These are phyloP conservation scores for Nicotiana undulata DNA, from an alignment of 257 asterid species.

Conservation along the genomic window DNA sequence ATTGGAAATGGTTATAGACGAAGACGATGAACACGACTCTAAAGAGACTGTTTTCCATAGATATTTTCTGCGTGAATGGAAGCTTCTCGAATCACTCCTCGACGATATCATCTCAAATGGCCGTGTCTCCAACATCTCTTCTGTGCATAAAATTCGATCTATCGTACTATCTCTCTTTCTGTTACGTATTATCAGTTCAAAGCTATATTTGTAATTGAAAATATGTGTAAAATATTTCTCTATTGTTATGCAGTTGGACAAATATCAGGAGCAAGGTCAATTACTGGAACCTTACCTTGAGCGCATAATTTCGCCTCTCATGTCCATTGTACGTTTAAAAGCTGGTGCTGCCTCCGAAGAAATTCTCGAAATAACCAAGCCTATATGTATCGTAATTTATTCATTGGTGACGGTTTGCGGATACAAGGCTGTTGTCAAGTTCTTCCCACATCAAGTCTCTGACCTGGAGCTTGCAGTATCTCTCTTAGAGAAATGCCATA, in stretches of 20 bases:
- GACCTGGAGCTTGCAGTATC: constrained; percentile 88
- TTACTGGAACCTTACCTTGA: constrained; percentile 86
- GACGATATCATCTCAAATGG: constrained; percentile 56
- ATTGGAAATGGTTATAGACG: constrained; percentile 15
- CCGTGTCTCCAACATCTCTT: constrained; percentile 52
- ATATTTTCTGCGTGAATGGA: constrained; percentile 89
- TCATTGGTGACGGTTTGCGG: constrained; percentile 85
- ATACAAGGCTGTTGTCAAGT: constrained; percentile 81
- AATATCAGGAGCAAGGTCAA: constrained; percentile 93
- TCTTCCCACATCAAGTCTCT: constrained; percentile 92
- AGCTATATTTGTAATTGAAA: no score
- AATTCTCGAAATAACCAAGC: constrained; percentile 59
- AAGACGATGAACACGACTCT: constrained; percentile 79
- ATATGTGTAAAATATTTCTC: background rate
- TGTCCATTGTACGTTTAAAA: constrained; percentile 67
- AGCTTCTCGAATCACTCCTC: constrained; percentile 63
- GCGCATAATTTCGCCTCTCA: constrained; percentile 69
- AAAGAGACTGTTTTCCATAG: constrained; percentile 62
- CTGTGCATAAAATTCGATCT: constrained; percentile 73
- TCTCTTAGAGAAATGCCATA: constrained; percentile 71
- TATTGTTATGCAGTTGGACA: constrained; percentile 58
- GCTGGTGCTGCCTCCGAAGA: constrained; percentile 48
- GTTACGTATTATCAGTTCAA: background rate
- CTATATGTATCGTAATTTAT: constrained; percentile 69
- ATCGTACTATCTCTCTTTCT: constrained; percentile 34